Conservation (phyloP, 257 asterid species). For the Salvia hispanica region DNA sequence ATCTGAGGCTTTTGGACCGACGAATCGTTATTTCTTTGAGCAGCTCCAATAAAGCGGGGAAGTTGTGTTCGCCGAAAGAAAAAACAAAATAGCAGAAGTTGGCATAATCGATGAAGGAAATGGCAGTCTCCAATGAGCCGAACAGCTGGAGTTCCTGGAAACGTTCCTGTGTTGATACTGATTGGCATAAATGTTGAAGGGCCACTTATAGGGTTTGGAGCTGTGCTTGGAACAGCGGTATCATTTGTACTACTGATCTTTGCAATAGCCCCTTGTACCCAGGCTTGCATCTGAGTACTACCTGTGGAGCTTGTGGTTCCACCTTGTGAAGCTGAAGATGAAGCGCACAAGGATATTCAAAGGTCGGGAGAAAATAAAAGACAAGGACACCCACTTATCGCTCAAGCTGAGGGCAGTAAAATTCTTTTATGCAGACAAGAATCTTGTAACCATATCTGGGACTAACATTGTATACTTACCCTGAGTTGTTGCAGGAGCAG, state of each 20-base stretch:
- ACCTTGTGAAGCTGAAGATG: conserved; percentile 61
- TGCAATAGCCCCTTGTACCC: conserved; percentile 99
- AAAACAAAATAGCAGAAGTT: conserved; percentile 90
- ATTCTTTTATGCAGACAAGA: background rate
- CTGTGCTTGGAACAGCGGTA: conserved; percentile 67
- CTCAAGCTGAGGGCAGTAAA: background rate
- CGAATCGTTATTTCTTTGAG: conserved; percentile 80
- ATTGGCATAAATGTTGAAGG: conserved; percentile 90
- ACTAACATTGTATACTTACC: conserved; percentile 50
- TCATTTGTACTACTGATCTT: conserved; percentile 88
- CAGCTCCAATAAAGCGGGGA: conserved; percentile 69
- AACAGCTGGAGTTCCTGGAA: conserved; percentile 99
- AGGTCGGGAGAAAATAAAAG: conserved; percentile 11
- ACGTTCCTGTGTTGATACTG: conserved; percentile 96
- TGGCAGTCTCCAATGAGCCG: conserved; percentile 98
- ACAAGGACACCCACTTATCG: background rate
- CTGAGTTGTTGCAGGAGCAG: conserved; percentile 71
- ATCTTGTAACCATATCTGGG: conserved; percentile 18
- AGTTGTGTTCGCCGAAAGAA: conserved; percentile 90
- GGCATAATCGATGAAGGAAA: conserved; percentile 95
- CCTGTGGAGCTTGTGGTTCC: conserved; percentile 88
- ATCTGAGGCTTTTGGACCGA: conserved; percentile 70
- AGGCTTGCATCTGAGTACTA: conserved; percentile 90
- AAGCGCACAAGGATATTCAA: conserved; percentile 28
- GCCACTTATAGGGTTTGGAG: conserved; percentile 85